A percentile compares a stretch with the other conserved stretches of the same genome.
Evolutionary conservation across 345 rosid species (phyloP).

Genomic region (Toxicodendron radicans): DNA sequence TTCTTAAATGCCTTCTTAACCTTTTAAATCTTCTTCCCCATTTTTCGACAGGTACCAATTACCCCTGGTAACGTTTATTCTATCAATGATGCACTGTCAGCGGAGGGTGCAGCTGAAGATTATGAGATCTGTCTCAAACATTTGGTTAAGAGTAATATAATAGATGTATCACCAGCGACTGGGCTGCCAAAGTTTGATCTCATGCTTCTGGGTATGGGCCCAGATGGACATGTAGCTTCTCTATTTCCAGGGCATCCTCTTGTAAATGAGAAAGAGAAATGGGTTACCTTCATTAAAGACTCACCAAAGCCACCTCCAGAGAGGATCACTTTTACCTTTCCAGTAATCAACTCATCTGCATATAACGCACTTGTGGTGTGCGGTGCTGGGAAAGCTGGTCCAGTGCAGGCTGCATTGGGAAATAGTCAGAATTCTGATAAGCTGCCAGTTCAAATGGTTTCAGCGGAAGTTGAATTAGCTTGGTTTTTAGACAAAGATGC

Average conservation of each 20-base stretch:
- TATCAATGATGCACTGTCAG: constrained; percentile 70
- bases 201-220: constrained; percentile 90
- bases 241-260: constrained; percentile 79
- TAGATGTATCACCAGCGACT: constrained; percentile 44
- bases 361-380: constrained; percentile 67
- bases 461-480: constrained; percentile 72
- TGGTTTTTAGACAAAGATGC: constrained; percentile 90
- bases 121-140: constrained; percentile 74
- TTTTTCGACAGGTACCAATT: constrained; percentile 53
- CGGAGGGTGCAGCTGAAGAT: constrained; percentile 89
- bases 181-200: constrained; percentile 85
- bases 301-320: constrained; percentile 89
- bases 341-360: constrained; percentile 78
- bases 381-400: constrained; percentile 68
- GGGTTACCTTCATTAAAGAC: constrained; percentile 73
- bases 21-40: neutral
- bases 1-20: neutral
- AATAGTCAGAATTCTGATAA: constrained; percentile 31
- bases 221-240: constrained; percentile 89
- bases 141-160: constrained; percentile 38
- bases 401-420: constrained; percentile 53
- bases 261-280: constrained; percentile 59
- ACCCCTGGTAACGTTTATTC: constrained; percentile 66
- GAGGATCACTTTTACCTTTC: constrained; percentile 84
- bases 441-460: constrained; percentile 63